Conservation (phyloP, 805 yeast genomes). For the Metschnikowia borealis region DNA sequence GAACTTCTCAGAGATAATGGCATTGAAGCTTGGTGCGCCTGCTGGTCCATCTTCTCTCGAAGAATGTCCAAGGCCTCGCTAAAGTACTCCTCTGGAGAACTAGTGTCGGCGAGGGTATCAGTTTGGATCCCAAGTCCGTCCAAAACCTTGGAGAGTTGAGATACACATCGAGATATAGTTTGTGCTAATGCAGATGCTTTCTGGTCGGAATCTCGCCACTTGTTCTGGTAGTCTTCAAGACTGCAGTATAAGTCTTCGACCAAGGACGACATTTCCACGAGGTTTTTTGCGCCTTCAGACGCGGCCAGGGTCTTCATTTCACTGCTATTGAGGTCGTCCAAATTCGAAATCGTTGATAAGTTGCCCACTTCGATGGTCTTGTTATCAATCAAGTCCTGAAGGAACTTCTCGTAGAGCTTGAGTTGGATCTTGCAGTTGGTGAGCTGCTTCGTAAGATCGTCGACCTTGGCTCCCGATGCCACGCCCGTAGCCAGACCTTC, state of each 20-base stretch:
- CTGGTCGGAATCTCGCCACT: constrained; percentile 23
- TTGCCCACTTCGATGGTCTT: constrained; percentile 20
- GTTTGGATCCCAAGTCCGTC: constrained; percentile 12
- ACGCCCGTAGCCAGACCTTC: constrained; percentile 4
- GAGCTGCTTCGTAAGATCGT: constrained; percentile 21
- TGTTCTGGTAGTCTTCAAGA: constrained; percentile 32
- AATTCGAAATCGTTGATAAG: constrained; percentile 19
- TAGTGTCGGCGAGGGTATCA: background rate
- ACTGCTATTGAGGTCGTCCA: constrained; percentile 13
- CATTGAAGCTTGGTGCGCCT: background rate
- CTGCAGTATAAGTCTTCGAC: constrained; percentile 37
- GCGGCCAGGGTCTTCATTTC: background rate
- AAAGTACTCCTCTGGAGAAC: constrained; percentile 3
- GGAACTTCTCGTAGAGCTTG: constrained; percentile 36
- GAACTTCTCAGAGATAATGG: background rate
- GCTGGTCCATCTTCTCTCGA: background rate
- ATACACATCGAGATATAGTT: constrained; percentile 4
- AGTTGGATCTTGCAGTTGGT: constrained; percentile 37
- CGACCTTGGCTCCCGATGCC: constrained; percentile 10
- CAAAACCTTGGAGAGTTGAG: constrained; percentile 21
- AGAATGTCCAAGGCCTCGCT: constrained; percentile 3
- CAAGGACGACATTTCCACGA: constrained; percentile 32
- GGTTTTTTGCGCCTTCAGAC: constrained; percentile 18
- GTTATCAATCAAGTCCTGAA: constrained; percentile 31
- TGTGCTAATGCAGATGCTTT: constrained; percentile 6